These are phyloP conservation scores for Nakaseomyces glabratus DNA, from an alignment of 1,139 yeast genomes.

Conservation along the genomic window DNA sequence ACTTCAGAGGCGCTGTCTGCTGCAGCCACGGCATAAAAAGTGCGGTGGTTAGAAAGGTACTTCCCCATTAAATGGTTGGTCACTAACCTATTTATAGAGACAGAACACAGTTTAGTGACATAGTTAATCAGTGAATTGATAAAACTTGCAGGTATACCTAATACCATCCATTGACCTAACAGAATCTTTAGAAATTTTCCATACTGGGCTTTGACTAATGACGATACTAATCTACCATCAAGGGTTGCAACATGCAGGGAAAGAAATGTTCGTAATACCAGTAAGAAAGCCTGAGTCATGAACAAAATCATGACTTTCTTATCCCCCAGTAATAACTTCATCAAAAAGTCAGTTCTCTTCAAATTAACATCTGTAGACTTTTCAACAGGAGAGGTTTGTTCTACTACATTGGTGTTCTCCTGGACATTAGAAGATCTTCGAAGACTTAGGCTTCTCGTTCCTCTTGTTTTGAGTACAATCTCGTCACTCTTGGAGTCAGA, in stretches of 20 bases:
- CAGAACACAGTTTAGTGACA: conserved; percentile 60
- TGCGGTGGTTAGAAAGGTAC: conserved; percentile 27
- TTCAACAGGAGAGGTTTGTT: background rate
- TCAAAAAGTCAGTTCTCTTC: conserved; percentile 18
- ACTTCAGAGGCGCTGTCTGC: conserved; percentile 19
- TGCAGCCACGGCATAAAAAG: conserved; percentile 27
- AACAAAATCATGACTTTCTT: conserved; percentile 33
- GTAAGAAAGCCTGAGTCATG: conserved; percentile 48
- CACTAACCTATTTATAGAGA: conserved; percentile 55
- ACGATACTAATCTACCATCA: conserved; percentile 81
- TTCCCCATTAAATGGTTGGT: conserved; percentile 54
- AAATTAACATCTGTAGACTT: conserved; percentile 4
- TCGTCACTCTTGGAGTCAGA: conserved; percentile 3
- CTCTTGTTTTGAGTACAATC: conserved; percentile 1
- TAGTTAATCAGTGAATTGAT: conserved; percentile 68
- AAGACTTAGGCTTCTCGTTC: background rate
- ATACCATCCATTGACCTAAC: conserved; percentile 67
- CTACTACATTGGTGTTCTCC: conserved; percentile 7
- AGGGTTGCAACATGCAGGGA: conserved; percentile 78
- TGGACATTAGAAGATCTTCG: background rate
- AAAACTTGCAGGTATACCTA: conserved; percentile 81
- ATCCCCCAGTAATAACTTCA: conserved; percentile 23
- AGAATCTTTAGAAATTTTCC: conserved; percentile 49
- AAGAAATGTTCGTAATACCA: conserved; percentile 61
- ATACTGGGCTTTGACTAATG: conserved; percentile 65